A percentile compares a stretch with the other conserved stretches of the same genome.
Conservation (phyloP, 2,329 filamentous ascomycete species). For the Aspergillus niger region DNA sequence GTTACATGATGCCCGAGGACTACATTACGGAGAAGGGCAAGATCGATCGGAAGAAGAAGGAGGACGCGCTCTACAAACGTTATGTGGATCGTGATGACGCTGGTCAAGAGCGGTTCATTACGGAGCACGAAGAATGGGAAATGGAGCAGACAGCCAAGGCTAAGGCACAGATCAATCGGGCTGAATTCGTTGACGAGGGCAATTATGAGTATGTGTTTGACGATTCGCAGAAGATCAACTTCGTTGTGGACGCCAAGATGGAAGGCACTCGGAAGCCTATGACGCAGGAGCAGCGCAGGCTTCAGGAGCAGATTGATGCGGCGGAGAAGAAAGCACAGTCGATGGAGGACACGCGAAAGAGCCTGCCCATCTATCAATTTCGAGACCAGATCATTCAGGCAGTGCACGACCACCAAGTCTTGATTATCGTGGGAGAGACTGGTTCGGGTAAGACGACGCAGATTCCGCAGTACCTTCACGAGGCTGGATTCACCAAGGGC, state of each 20-base stretch:
- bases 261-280: slow-evolving; percentile 70
- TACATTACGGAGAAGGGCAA: slow-evolving; percentile 94
- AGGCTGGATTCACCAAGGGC: slow-evolving; percentile 83
- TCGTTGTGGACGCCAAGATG: slow-evolving; percentile 72
- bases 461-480: slow-evolving; percentile 87
- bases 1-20: slow-evolving; percentile 90
- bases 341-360: slow-evolving; percentile 90
- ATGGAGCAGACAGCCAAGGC: slow-evolving; percentile 83
- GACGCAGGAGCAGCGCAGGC: slow-evolving; percentile 74
- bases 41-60: slow-evolving; percentile 81
- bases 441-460: slow-evolving; percentile 96
- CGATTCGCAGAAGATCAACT: slow-evolving; percentile 82
- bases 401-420: slow-evolving; percentile 77
- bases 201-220: slow-evolving; percentile 95
- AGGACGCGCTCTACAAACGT: slow-evolving; percentile 85
- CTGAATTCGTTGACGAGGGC: slow-evolving; percentile 73
- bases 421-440: slow-evolving; percentile 93
- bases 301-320: slow-evolving; percentile 80
- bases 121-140: slow-evolving; percentile 96
- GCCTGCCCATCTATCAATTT: slow-evolving; percentile 85
- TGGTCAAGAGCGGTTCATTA: slow-evolving; percentile 85
- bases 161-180: slow-evolving; percentile 76
- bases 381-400: slow-evolving; percentile 84
- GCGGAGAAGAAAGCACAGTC: slow-evolving; percentile 85
- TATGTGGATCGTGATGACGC: slow-evolving; percentile 86